These are phyloP conservation scores for Micromonas commoda DNA, from an alignment of 139 green algal species.

Conservation along the genomic window DNA sequence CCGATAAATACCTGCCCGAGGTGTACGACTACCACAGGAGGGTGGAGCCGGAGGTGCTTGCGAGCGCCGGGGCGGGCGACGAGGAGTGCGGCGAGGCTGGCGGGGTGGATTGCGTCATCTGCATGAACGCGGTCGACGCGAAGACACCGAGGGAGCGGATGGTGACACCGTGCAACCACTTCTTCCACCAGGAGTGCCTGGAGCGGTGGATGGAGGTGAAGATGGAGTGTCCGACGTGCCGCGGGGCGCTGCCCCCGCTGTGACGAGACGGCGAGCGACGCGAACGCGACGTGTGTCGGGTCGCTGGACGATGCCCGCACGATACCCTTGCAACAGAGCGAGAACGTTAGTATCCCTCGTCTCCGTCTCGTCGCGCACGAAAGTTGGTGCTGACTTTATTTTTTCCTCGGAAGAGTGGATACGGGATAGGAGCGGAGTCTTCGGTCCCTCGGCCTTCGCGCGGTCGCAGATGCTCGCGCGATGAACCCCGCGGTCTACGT, in stretches of 20 bases:
- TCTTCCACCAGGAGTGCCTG: conserved; percentile 77
- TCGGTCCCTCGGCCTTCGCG: too few relatives aligned
- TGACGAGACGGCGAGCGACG: too few relatives aligned
- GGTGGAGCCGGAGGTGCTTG: neutral
- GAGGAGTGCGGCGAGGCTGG: conserved; percentile 39
- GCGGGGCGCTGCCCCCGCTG: conserved; percentile 57
- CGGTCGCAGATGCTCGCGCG: too few relatives aligned
- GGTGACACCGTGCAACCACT: conserved; percentile 78
- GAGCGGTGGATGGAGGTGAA: conserved; percentile 82
- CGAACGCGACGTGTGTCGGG: too few relatives aligned
- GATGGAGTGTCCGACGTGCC: conserved; percentile 78
- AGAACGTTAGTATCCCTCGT: too few relatives aligned
- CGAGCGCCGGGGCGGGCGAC: conserved; percentile 17
- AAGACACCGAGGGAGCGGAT: conserved; percentile 23
- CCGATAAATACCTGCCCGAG: conserved; percentile 54
- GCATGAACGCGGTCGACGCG: conserved; percentile 67
- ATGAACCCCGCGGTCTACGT: neutral
- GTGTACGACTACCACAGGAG: conserved; percentile 72
- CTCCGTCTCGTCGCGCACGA: too few relatives aligned
- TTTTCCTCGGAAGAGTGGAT: too few relatives aligned
- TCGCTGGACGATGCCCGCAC: too few relatives aligned
- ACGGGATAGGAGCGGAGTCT: too few relatives aligned
- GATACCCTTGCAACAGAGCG: too few relatives aligned
- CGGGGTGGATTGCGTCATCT: conserved; percentile 79
- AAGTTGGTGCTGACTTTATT: too few relatives aligned